Percentiles rank a stretch among this genome's conserved stretches.
Conservation (phyloP, 306 rosid species). For the Oemleria cerasiformis region DNA sequence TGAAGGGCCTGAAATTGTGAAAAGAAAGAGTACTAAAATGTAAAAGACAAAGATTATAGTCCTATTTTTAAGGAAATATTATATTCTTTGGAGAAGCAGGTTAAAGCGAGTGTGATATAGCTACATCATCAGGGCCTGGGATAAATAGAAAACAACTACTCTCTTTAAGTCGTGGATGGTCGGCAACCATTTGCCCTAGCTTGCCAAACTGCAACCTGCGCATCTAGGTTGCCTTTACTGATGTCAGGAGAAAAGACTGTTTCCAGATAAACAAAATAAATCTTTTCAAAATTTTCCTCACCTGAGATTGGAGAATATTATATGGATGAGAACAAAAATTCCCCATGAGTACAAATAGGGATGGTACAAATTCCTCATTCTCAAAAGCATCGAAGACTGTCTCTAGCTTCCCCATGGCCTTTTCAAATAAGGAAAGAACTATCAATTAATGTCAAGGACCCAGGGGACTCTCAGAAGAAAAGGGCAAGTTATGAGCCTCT, state of each 20-base stretch:
- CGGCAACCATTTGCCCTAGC: slow-evolving; percentile 75
- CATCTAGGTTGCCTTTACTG: slow-evolving; percentile 12
- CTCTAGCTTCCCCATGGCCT: slow-evolving; percentile 78
- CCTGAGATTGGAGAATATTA: slow-evolving; percentile 81
- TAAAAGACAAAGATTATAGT: background rate
- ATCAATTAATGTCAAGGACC: slow-evolving; percentile 27
- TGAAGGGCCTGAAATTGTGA: slow-evolving; percentile 61
- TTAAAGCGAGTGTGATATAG: slow-evolving; percentile 36
- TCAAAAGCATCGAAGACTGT: slow-evolving; percentile 72
- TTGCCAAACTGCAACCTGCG: slow-evolving; percentile 79
- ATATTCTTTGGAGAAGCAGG: background rate
- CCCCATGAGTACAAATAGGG: slow-evolving; percentile 92
- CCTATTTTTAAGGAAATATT: slow-evolving; percentile 2
- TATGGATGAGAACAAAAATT: slow-evolving; percentile 87
- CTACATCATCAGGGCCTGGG: slow-evolving; percentile 95
- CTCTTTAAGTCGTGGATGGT: slow-evolving; percentile 66
- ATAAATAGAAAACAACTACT: slow-evolving; percentile 76
- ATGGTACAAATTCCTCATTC: slow-evolving; percentile 77
- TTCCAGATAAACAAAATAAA: background rate
- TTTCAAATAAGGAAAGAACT: slow-evolving; percentile 47
- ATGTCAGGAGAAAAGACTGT: slow-evolving; percentile 10
- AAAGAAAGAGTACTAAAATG: background rate
- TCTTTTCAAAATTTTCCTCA: slow-evolving; percentile 24
- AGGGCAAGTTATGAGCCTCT: background rate
- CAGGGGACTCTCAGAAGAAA: slow-evolving; percentile 9